phyloP scores from a whole-genome alignment of 1,139 yeast genomes.

The Taphrina flavorubra region DNA sequence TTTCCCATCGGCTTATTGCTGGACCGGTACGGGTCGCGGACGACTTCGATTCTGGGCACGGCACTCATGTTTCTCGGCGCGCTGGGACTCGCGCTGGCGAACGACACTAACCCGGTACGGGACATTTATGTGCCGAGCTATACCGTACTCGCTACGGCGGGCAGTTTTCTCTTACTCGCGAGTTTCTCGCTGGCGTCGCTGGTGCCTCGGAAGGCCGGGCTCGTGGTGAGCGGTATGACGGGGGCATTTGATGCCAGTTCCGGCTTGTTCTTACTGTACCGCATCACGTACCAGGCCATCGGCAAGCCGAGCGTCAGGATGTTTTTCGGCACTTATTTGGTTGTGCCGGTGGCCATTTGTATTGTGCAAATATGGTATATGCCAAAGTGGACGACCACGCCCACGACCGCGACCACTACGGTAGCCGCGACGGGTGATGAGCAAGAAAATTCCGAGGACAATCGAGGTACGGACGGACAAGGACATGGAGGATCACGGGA shows the following conservation, averaged over 20 bases:
- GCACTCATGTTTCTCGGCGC: constrained; percentile 62
- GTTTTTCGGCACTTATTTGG: constrained; percentile 69
- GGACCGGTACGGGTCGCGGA: constrained; percentile 78
- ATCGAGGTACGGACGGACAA: neutral
- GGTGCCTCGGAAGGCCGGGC: constrained; percentile 73
- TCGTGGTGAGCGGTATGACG: constrained; percentile 70
- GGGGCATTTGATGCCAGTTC: constrained; percentile 82
- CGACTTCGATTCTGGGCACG: constrained; percentile 78
- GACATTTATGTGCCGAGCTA: constrained; percentile 73
- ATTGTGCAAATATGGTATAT: constrained; percentile 74
- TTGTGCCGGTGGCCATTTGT: constrained; percentile 76
- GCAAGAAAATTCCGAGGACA: constrained; percentile 56
- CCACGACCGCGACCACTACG: neutral
- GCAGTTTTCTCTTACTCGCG: constrained; percentile 83
- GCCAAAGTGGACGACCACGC: constrained; percentile 66
- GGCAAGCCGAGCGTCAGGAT: constrained; percentile 54
- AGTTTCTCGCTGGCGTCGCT: constrained; percentile 76
- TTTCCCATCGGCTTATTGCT: constrained; percentile 78
- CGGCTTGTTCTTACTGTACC: constrained; percentile 70
- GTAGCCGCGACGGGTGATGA: constrained; percentile 70
- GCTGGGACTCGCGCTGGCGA: constrained; percentile 56
- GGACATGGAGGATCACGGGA: neutral
- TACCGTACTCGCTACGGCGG: constrained; percentile 72
- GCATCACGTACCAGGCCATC: constrained; percentile 60
- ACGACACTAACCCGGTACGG: constrained; percentile 48